These are phyloP conservation scores for Dryas integrifolia DNA, from an alignment of 331 rosid genomes.

Conservation along the genomic window DNA sequence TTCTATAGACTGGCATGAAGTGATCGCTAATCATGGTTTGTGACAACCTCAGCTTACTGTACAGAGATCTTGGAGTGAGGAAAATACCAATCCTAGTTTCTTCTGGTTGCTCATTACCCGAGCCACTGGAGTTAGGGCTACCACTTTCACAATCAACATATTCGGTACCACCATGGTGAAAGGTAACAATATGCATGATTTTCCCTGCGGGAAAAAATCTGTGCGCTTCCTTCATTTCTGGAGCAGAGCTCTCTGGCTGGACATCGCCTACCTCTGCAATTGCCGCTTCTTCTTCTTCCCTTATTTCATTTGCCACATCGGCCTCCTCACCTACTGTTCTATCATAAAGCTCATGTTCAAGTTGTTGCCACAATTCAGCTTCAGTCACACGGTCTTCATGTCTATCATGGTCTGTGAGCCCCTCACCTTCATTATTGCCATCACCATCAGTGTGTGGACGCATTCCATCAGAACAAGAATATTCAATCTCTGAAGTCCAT, in stretches of 20 bases:
- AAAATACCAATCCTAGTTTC: constrained; percentile 69
- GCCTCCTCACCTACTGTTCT: constrained; percentile 46
- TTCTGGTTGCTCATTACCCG: constrained; percentile 40
- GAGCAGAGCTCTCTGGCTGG: constrained; percentile 42
- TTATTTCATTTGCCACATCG: constrained; percentile 65
- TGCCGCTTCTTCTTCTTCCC: constrained; percentile 71
- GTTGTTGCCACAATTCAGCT: constrained; percentile 84
- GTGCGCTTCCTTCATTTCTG: constrained; percentile 64
- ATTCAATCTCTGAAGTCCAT: constrained; percentile 73
- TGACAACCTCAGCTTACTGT: constrained; percentile 81
- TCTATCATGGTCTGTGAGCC: constrained; percentile 41
- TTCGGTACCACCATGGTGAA: constrained; percentile 29
- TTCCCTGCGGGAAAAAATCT: constrained; percentile 89
- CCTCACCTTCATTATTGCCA: constrained; percentile 38
- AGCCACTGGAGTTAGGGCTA: constrained; percentile 41
- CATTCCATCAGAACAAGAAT: constrained; percentile 40
- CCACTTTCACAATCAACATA: constrained; percentile 35
- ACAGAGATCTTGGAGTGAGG: constrained; percentile 72
- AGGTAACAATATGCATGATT: constrained; percentile 74
- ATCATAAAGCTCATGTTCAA: constrained; percentile 79
- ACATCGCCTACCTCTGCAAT: constrained; percentile 53
- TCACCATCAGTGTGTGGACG: constrained; percentile 27
- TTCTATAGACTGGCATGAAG: constrained; percentile 89
- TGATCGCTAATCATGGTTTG: constrained; percentile 95
- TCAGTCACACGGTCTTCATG: constrained; percentile 64